These are phyloP conservation scores for Alternaria incomplexa DNA, from an alignment of 2,329 filamentous ascomycete genomes.

Conservation along the genomic window DNA sequence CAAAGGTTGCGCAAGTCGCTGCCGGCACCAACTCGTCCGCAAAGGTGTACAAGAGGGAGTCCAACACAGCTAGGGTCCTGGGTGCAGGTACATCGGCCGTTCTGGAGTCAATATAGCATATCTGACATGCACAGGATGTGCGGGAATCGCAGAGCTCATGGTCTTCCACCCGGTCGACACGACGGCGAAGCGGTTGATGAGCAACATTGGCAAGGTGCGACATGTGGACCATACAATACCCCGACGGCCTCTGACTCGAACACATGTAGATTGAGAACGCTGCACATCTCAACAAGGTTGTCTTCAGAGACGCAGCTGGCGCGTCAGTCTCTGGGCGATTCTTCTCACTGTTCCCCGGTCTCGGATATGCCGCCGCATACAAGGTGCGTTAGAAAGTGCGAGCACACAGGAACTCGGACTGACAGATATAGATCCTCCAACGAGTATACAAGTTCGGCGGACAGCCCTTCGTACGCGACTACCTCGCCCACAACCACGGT, in stretches of 20 bases:
- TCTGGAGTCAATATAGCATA: neutral
- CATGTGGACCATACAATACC: neutral
- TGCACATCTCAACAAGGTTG: slow-evolving; percentile 80
- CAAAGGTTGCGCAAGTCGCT: slow-evolving; percentile 38
- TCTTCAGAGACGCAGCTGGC: slow-evolving; percentile 87
- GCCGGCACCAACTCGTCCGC: slow-evolving; percentile 51
- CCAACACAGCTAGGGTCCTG: slow-evolving; percentile 82
- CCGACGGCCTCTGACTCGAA: slow-evolving; percentile 21
- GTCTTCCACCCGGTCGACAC: slow-evolving; percentile 88
- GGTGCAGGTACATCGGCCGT: slow-evolving; percentile 76
- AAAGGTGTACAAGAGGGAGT: slow-evolving; percentile 80
- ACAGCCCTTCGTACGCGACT: slow-evolving; percentile 93
- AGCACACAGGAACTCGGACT: slow-evolving; percentile 3
- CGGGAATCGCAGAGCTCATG: slow-evolving; percentile 89
- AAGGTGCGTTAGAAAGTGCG: slow-evolving; percentile 63
- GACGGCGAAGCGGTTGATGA: slow-evolving; percentile 98
- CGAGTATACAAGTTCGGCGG: slow-evolving; percentile 99
- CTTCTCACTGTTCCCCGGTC: slow-evolving; percentile 92
- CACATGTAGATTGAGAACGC: slow-evolving; percentile 59
- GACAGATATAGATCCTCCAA: slow-evolving; percentile 72
- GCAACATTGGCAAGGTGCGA: slow-evolving; percentile 80
- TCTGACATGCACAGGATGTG: slow-evolving; percentile 68
- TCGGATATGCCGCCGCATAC: slow-evolving; percentile 97
- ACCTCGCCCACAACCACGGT: slow-evolving; percentile 79
- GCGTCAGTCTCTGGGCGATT: slow-evolving; percentile 79